Evolutionary conservation across 345 rosid species (phyloP).

Genomic region (Hypericum perforatum): DNA sequence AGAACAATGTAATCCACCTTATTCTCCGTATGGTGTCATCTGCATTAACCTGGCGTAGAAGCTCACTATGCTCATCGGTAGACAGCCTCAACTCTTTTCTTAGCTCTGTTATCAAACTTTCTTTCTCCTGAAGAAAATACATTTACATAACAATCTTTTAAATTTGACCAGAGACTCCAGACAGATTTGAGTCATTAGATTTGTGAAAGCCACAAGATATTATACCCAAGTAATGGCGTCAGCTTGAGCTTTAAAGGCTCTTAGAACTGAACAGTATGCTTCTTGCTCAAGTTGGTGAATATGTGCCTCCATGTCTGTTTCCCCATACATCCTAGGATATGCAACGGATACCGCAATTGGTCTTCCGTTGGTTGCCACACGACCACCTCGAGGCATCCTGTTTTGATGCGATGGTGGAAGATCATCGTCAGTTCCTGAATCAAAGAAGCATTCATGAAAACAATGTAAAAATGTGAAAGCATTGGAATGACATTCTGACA

Average conservation of each 20-base stretch:
- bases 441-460: neutral
- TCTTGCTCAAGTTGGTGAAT: conserved; percentile 85
- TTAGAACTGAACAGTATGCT: conserved; percentile 65
- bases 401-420: conserved; percentile 63
- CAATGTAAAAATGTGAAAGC: too few relatives aligned
- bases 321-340: conserved; percentile 60
- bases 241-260: conserved; percentile 93
- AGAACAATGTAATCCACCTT: conserved; percentile 30
- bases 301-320: conserved; percentile 75
- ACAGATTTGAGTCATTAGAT: conserved; percentile 15
- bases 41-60: conserved; percentile 58
- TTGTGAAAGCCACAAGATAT: conserved; percentile 8
- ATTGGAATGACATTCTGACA: too few relatives aligned
- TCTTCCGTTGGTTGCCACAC: conserved; percentile 55
- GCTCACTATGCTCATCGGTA: conserved; percentile 85
- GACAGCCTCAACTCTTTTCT: conserved; percentile 76
- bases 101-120: conserved; percentile 72
- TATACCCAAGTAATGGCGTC: conserved; percentile 93
- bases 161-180: conserved; percentile 24
- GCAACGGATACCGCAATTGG: conserved; percentile 39
- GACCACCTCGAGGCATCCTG: conserved; percentile 57
- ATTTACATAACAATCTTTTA: conserved; percentile 26
- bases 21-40: conserved; percentile 64
- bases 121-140: conserved; percentile 64
- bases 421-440: conserved; percentile 84